phyloP scores from a whole-genome alignment of 1,284 basidiomycete species.

The Mycocalia duriaeana region DNA sequence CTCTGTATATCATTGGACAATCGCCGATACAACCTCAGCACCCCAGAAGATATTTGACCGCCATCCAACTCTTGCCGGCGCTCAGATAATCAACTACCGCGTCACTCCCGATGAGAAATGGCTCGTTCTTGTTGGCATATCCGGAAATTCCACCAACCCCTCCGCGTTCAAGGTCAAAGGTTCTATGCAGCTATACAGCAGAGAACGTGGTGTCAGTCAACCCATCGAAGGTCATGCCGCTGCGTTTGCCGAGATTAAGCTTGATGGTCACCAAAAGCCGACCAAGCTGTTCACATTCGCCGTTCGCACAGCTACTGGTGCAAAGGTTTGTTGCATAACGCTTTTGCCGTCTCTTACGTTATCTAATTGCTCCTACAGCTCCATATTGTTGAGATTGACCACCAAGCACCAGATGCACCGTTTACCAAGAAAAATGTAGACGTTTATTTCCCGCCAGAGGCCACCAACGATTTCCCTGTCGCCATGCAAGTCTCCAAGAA shows the following conservation, averaged over 20 bases:
- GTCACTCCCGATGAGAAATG: conserved; percentile 92
- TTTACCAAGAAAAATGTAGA: conserved; percentile 99
- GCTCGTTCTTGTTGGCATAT: conserved; percentile 95
- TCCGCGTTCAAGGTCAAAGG: conserved; percentile 98
- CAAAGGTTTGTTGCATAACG: conserved; percentile 65
- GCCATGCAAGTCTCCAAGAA: conserved; percentile 98
- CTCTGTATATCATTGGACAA: conserved; percentile 93
- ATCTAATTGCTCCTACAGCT: conserved; percentile 49
- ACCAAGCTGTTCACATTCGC: conserved; percentile 97
- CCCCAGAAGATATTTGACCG: conserved; percentile 95
- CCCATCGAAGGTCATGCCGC: conserved; percentile 99
- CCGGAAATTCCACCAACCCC: conserved; percentile 88
- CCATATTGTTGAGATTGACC: conserved; percentile 98
- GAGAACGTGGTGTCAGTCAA: conserved; percentile 91
- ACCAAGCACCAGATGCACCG: conserved; percentile 89
- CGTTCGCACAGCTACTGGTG: conserved; percentile 91
- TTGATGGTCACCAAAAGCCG: conserved; percentile 78
- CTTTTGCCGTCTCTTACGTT: conserved; percentile 4
- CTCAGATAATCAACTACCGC: conserved; percentile 99
- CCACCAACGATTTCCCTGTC: conserved; percentile 98
- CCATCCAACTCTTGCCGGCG: conserved; percentile 88
- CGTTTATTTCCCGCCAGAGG: conserved; percentile 98
- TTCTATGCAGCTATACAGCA: conserved; percentile 91
- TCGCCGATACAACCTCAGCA: conserved; percentile 65
- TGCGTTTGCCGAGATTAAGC: conserved; percentile 88